Conservation (phyloP, 306 rosid genomes). For the Quercus berberidifolia region DNA sequence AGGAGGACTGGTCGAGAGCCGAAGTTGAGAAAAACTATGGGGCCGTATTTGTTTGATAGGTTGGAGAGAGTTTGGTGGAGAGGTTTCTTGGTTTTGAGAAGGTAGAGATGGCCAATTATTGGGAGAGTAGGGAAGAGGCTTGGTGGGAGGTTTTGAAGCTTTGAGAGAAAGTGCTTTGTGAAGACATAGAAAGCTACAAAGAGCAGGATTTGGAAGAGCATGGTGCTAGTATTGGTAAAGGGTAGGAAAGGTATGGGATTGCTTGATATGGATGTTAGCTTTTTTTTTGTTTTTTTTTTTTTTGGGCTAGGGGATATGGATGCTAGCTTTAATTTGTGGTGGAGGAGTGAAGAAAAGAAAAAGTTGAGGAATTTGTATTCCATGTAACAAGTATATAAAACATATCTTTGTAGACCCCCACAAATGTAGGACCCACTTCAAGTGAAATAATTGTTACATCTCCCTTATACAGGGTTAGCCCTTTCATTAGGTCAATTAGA, state of each 20-base stretch:
- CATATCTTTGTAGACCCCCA: no score
- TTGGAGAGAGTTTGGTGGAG: constrained; percentile 28
- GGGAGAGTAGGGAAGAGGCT: constrained; percentile 27
- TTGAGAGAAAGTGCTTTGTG: not conserved
- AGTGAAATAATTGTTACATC: no score
- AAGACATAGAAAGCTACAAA: not conserved
- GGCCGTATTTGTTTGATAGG: constrained; percentile 22
- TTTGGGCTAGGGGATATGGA: no score
- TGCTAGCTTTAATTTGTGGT: no score
- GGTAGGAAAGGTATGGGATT: not conserved
- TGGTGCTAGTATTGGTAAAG: not conserved
- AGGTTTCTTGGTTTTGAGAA: constrained; percentile 20
- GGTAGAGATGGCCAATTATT: constrained; percentile 39
- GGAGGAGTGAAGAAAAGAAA: no score
- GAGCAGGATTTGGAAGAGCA: not conserved
- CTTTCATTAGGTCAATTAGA: no score
- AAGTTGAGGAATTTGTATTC: no score
- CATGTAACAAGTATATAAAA: no score
- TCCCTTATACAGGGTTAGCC: no score
- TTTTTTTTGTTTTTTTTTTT: no score
- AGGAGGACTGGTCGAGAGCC: constrained; percentile 28
- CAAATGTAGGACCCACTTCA: no score
- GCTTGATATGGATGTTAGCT: no score
- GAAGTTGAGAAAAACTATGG: constrained; percentile 24
- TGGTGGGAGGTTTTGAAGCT: constrained; percentile 21